These are phyloP conservation scores for Hydrangea macrophylla DNA, from an alignment of 148 eudicot species.

Conservation along the genomic window DNA sequence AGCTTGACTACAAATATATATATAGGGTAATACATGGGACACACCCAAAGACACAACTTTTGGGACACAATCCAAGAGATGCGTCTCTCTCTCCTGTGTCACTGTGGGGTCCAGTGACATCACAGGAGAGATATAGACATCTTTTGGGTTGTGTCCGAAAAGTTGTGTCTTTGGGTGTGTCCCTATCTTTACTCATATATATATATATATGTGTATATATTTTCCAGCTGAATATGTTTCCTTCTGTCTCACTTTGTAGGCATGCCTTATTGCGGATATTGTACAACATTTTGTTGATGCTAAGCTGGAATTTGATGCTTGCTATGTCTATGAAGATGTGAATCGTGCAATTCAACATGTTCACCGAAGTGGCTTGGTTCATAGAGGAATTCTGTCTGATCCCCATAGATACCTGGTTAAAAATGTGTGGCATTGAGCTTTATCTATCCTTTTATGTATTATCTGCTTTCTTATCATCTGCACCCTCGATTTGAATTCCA, in stretches of 20 bases:
- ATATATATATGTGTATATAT: background rate
- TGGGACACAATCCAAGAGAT: too few relatives aligned
- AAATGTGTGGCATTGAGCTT: constrained; percentile 46
- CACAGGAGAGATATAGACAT: too few relatives aligned
- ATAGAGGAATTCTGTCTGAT: constrained; percentile 77
- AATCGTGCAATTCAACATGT: constrained; percentile 92
- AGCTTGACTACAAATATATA: background rate
- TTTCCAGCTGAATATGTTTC: background rate
- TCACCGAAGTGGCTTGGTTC: constrained; percentile 88
- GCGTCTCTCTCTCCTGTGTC: too few relatives aligned
- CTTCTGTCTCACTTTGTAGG: constrained; percentile 42
- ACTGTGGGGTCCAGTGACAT: too few relatives aligned
- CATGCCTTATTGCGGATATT: constrained; percentile 95
- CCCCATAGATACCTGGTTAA: constrained; percentile 90
- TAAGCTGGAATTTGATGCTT: constrained; percentile 90
- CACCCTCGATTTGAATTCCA: background rate
- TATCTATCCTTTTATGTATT: constrained; percentile 3
- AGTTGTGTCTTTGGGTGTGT: too few relatives aligned
- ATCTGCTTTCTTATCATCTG: constrained; percentile 5
- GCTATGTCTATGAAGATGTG: constrained; percentile 89
- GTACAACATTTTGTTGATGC: constrained; percentile 98
- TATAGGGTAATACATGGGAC: too few relatives aligned
- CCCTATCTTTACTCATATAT: too few relatives aligned
- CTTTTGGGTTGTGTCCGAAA: too few relatives aligned
- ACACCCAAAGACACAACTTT: too few relatives aligned